A percentile compares a stretch with the other conserved stretches of the same genome.
Conservation (phyloP, 495 filamentous ascomycete species). For the Aspergillus asperescens region DNA sequence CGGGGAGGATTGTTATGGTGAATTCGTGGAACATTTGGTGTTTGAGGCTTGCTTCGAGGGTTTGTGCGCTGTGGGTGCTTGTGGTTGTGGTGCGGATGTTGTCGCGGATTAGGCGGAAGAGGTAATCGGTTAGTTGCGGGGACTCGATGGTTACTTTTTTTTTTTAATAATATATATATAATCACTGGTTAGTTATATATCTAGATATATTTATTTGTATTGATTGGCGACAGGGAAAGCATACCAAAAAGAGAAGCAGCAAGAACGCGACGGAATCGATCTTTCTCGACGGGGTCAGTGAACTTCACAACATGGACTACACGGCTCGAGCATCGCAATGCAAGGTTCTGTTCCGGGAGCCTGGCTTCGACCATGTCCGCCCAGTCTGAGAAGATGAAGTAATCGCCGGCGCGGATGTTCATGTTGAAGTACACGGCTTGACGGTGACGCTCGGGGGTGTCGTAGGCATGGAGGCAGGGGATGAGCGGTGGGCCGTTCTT, state of each 20-base stretch:
- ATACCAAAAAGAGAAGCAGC: slow-evolving; percentile 34
- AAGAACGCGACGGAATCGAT: slow-evolving; percentile 35
- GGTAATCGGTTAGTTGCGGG: slow-evolving; percentile 23
- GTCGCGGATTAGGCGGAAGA: slow-evolving; percentile 37
- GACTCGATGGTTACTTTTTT: slow-evolving; percentile 21
- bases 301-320: slow-evolving; percentile 19
- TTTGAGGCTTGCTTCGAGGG: slow-evolving; percentile 17
- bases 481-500: slow-evolving; percentile 24
- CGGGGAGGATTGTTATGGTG: slow-evolving; percentile 9
- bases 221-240: not conserved
- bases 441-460: slow-evolving; percentile 32
- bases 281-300: slow-evolving; percentile 23
- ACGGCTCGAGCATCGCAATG: slow-evolving; percentile 23
- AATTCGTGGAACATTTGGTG: slow-evolving; percentile 28
- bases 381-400: slow-evolving; percentile 38
- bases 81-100: slow-evolving; percentile 16
- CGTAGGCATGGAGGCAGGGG: slow-evolving; percentile 25
- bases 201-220: too few species aligned
- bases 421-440: slow-evolving; percentile 33
- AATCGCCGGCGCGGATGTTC: slow-evolving; percentile 26
- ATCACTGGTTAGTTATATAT: not conserved
- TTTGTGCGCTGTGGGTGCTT: not conserved
- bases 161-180: not conserved
- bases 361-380: slow-evolving; percentile 9
- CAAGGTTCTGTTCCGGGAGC: slow-evolving; percentile 1